These are phyloP conservation scores for Ceratobasidium sp. DNA, from an alignment of 1,284 basidiomycete genomes.

Conservation along the genomic window DNA sequence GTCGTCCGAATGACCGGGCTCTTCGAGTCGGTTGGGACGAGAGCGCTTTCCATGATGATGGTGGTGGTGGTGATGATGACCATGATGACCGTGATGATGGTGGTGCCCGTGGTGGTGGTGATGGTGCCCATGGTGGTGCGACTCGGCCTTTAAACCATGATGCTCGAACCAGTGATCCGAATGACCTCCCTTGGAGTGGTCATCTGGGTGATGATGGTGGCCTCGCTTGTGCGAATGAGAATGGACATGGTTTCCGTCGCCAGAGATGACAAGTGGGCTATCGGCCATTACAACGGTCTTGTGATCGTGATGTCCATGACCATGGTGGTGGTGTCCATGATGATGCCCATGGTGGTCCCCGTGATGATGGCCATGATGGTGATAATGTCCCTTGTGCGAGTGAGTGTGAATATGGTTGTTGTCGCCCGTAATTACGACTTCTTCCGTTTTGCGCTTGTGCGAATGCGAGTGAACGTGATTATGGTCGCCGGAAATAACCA, in stretches of 20 bases:
- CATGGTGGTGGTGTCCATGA: too few relatives aligned
- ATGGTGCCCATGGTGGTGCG: neutral
- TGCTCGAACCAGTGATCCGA: constrained; percentile 22
- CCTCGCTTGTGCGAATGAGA: neutral
- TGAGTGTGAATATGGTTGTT: neutral
- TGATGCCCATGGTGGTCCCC: too few relatives aligned
- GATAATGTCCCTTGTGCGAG: neutral
- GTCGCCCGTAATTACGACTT: too few relatives aligned
- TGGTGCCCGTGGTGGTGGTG: constrained; percentile 4
- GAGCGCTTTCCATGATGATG: neutral
- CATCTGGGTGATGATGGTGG: neutral
- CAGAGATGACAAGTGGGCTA: too few relatives aligned
- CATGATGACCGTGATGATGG: neutral
- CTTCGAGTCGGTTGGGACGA: neutral
- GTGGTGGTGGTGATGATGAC: constrained; percentile 4
- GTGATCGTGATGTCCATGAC: too few relatives aligned
- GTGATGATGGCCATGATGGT: too few relatives aligned
- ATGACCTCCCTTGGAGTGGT: constrained; percentile 4
- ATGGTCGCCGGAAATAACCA: too few relatives aligned
- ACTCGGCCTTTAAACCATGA: neutral
- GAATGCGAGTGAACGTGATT: neutral
- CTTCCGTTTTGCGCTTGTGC: neutral
- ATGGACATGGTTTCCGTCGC: neutral
- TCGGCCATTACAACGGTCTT: too few relatives aligned
- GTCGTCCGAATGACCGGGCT: neutral